Base-by-base conservation (phyloP, 179 eudicot species). In the Sideroxylon spinosum region DNA sequence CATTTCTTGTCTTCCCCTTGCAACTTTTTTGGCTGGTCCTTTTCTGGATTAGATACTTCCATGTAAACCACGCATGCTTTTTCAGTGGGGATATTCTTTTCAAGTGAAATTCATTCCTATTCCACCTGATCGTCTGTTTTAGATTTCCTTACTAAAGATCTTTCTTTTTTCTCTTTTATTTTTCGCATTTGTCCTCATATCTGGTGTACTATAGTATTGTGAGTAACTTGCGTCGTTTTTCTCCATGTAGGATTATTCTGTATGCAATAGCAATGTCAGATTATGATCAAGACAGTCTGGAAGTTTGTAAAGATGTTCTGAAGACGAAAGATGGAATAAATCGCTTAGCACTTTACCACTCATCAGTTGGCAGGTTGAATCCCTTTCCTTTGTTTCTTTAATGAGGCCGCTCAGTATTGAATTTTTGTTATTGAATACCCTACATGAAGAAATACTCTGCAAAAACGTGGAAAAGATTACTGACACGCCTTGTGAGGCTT, bases 201-300 rank as follows among this genome's bases (percentile, higher is more conserved):
- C 8, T 32, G 22, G 48, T 69, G 64, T 74, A 52, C 28, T 56
- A 20, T 12, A 49, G 77, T 67, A 13, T 73, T 52, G 49, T 57
- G 25, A 61, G 25, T 86, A 49, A 81, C 26, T 23, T 52, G 67
- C 65, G 7, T 17, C 0, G 63, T 62, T 84, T 32, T 78, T 80
- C 57, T 68, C 28, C 82, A 25, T 82, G 83, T 80, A 95, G 98
- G 95, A 88, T 89, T 74, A 90, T 93, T 76, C 82, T 95, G 44
- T 91, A 93, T 85, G 91, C 95, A 55, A 93, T 93, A 80, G 95
- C 92, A 71, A 81, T 93, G 91, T 89, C 89, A 59, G 91, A 95
- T 84, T 86, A 89, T 77, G 97, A 93, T 83, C 98, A 95, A 88
- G 93, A 89, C 73, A 83, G 85, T 63, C 9, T 74, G 80, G 91